Evolutionary conservation across 1,284 basidiomycete genomes (phyloP).

Genomic region (Sutorius eximius): DNA sequence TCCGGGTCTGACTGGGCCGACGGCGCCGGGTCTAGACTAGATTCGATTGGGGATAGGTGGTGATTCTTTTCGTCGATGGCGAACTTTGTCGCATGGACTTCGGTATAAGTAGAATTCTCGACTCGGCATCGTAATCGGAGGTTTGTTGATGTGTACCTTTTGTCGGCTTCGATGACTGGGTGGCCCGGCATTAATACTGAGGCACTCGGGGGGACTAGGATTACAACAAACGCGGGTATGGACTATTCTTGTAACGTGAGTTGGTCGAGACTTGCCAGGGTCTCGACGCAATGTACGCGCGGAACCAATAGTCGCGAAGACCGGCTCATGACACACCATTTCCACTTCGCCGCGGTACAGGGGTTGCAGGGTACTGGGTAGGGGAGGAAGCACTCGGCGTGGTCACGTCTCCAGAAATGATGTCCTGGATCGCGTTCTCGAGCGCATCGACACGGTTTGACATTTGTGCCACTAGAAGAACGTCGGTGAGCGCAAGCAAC

Average conservation of each 20-base stretch:
- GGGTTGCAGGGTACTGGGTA: slow-evolving; percentile 35
- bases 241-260: slow-evolving; percentile 17
- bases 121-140: slow-evolving; percentile 12
- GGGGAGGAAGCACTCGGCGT: slow-evolving; percentile 52
- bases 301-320: slow-evolving; percentile 12
- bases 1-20: slow-evolving; percentile 36
- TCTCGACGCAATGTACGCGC: slow-evolving; percentile 15
- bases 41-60: background rate
- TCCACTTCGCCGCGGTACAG: slow-evolving; percentile 41
- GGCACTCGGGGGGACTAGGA: slow-evolving; percentile 3
- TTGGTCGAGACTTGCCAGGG: background rate
- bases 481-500: slow-evolving; percentile 6
- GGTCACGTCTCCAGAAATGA: slow-evolving; percentile 67
- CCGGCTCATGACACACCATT: slow-evolving; percentile 31
- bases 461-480: slow-evolving; percentile 72
- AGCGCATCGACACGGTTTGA: slow-evolving; percentile 79
- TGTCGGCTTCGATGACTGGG: background rate
- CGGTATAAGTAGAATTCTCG: slow-evolving; percentile 5
- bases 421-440: slow-evolving; percentile 79
- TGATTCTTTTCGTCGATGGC: slow-evolving; percentile 11
- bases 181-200: background rate
- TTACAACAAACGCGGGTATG: slow-evolving; percentile 16
- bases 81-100: slow-evolving; percentile 6
- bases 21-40: slow-evolving; percentile 40
- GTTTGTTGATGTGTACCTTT: background rate